phyloP scores from a whole-genome alignment of 2,329 filamentous ascomycete genomes.

The Fusarium sterilihyphosum region DNA sequence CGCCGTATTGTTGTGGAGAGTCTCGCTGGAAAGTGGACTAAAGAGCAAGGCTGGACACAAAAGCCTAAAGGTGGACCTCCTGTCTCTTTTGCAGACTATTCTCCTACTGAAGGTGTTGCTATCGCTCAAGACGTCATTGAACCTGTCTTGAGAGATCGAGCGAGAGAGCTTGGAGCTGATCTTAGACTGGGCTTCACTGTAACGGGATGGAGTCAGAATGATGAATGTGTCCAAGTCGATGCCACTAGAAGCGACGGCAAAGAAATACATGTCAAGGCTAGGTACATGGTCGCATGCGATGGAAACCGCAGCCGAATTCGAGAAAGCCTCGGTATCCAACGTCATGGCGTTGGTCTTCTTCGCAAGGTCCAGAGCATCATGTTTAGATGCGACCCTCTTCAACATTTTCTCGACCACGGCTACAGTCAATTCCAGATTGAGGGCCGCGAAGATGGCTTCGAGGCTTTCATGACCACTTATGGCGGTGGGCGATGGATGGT shows the following conservation, averaged over 20 bases:
- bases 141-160: conserved; percentile 48
- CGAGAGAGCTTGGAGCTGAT: conserved; percentile 47
- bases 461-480: conserved; percentile 41
- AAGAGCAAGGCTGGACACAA: conserved; percentile 34
- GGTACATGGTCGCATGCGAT: conserved; percentile 53
- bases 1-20: conserved; percentile 38
- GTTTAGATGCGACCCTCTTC: conserved; percentile 45
- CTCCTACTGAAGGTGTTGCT: conserved; percentile 40
- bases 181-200: conserved; percentile 48
- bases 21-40: conserved; percentile 34
- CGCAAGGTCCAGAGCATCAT: conserved; percentile 49
- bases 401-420: conserved; percentile 44
- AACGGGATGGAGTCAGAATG: conserved; percentile 40
- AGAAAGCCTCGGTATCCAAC: conserved; percentile 41
- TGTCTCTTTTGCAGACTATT: not conserved
- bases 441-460: conserved; percentile 37
- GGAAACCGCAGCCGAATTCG: conserved; percentile 46
- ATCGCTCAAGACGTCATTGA: conserved; percentile 54
- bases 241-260: not conserved
- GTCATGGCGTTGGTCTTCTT: conserved; percentile 44
- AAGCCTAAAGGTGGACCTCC: not conserved
- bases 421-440: conserved; percentile 48
- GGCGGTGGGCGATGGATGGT: conserved; percentile 38
- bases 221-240: conserved; percentile 7
- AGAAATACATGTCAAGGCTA: conserved; percentile 40